phyloP scores from a whole-genome alignment of 2,329 filamentous ascomycete genomes.

The Fusarium sororula region DNA sequence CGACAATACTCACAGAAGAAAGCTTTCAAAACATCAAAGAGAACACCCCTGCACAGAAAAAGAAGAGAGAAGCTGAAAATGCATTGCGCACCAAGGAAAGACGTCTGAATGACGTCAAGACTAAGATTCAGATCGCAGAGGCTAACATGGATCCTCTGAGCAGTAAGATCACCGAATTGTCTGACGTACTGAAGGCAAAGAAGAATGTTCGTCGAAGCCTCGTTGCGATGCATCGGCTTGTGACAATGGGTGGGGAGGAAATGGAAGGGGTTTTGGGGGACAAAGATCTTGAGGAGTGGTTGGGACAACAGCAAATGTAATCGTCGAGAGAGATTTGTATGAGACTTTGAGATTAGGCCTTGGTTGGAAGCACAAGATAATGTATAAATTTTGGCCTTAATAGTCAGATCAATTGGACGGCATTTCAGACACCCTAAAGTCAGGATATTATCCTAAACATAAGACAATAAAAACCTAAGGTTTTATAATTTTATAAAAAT shows the following conservation, averaged over 20 bases:
- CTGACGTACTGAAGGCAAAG: background rate
- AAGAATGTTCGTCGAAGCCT: background rate
- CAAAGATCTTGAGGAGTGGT: background rate
- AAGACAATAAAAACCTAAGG: background rate
- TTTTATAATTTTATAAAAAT: background rate
- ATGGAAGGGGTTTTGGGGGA: background rate
- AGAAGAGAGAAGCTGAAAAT: background rate
- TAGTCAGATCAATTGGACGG: background rate
- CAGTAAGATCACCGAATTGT: background rate
- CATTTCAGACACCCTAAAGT: background rate
- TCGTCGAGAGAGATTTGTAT: background rate
- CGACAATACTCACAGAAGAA: background rate
- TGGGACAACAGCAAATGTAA: background rate
- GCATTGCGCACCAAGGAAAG: rapidly evolving
- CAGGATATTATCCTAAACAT: background rate
- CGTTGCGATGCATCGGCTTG: background rate
- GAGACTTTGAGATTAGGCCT: background rate
- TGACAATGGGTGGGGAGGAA: background rate
- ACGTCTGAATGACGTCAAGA: background rate
- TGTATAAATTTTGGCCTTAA: background rate
- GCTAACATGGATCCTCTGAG: background rate
- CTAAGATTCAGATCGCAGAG: background rate
- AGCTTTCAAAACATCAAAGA: rapidly evolving
- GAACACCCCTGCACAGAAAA: background rate
- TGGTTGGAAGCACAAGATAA: background rate